Base-by-base conservation (phyloP, 768 basidiomycete species). In the Strobilomyces dryophilus region DNA sequence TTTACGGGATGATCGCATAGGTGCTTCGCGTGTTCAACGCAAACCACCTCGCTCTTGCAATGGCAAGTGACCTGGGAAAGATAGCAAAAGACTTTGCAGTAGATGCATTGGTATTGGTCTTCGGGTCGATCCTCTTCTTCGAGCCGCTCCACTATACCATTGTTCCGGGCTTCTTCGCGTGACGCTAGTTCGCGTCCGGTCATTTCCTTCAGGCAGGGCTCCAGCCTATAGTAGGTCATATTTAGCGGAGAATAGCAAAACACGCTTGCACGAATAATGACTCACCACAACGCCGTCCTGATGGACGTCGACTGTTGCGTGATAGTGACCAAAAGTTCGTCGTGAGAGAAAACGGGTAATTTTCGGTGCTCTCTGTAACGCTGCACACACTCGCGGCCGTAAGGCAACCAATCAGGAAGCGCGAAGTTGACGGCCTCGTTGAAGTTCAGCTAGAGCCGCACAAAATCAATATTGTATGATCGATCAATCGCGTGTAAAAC, bases 361-460 rank as follows among this genome's bases (percentile, higher is more conserved):
- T 98, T 98, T 69, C 83, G 74, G 70, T 97, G 88, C 57, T 91
- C 85, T 61, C 91, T 84, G 69, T 99, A 98, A 40, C 91, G 82
- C 64, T 85, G 79, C 12, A 95, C 92, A 65, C 93, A 97, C 52
- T 89, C 89, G 37, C 89, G 80, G 34, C 91, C 97, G 57, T 81
- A 83, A 8, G 87, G 76, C 43, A 98, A 74, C 97, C 97, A 99
- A 67, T 98, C 93, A 24, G 94, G 92, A 26, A 97, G 76, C 11
- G 97, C 95, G 64, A 98, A 98, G 70, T 99, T 98, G 64, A 98
- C 95, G 4, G 95, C 97, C 74, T 98, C 97, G 68, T 98, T 98
- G 76, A 98, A 95, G 73, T 99, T 99, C 63, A 98, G 74, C 94
- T 97, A 63, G 17, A 35, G 60, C 58, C 54, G 64, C 54, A 63